Conservation (phyloP, 306 rosid species). For the Trifolium fragiferum region DNA sequence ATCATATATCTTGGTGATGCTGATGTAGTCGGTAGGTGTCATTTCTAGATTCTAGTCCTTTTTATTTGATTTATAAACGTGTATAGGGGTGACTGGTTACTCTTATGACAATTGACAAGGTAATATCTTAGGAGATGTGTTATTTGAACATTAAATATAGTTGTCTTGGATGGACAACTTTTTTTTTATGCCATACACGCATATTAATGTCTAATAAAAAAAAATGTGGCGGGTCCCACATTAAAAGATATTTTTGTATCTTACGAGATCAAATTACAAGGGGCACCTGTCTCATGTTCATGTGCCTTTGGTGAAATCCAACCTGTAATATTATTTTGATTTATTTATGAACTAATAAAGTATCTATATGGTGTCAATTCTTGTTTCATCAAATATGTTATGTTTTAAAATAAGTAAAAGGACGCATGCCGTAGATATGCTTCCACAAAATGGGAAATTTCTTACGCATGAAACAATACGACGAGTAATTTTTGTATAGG, state of each 20-base stretch:
- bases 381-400: not conserved
- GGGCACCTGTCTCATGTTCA: not conserved
- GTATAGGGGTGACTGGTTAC: not conserved
- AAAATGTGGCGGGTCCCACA: too few relatives aligned
- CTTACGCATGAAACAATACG: too few relatives aligned
- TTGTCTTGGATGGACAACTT: too few relatives aligned
- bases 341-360: not conserved
- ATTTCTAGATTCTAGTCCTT: not conserved
- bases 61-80: not conserved
- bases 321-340: not conserved
- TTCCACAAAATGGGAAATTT: too few relatives aligned
- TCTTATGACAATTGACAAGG: not conserved
- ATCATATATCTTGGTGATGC: not conserved
- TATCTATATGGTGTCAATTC: not conserved
- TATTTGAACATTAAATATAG: too few relatives aligned
- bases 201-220: too few relatives aligned
- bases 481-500: too few relatives aligned
- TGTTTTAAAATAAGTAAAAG: not conserved
- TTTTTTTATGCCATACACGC: too few relatives aligned
- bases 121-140: not conserved
- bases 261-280: too few relatives aligned
- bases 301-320: not conserved
- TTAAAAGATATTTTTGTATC: too few relatives aligned
- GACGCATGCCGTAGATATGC: too few relatives aligned
- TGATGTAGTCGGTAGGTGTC: not conserved